These are phyloP conservation scores for Carex cristatella DNA, from an alignment of 176 grass and related monocot genomes.

Conservation along the genomic window DNA sequence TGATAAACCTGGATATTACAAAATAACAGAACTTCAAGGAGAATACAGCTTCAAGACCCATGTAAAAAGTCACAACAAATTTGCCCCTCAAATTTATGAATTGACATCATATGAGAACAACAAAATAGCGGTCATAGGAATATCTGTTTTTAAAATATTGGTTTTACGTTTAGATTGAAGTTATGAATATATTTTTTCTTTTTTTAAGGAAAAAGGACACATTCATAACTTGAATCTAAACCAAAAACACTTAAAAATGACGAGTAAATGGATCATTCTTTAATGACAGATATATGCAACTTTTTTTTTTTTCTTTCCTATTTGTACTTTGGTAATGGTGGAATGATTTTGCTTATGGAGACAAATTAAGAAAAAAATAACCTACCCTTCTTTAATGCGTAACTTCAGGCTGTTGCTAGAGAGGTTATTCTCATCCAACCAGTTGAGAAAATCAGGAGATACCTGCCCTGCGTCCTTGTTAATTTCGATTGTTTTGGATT, in stretches of 20 bases:
- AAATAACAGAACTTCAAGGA: constrained; percentile 9
- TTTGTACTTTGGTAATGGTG: not conserved
- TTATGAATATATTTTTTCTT: not conserved
- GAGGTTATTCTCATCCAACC: constrained; percentile 35
- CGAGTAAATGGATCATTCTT: not conserved
- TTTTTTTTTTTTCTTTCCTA: not conserved
- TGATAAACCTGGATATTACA: constrained; percentile 53
- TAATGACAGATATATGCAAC: not conserved
- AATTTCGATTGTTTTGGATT: constrained; percentile 29
- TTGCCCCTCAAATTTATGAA: not conserved
- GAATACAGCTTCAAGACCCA: not conserved
- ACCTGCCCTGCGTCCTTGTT: constrained; percentile 24
- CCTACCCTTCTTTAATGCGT: constrained; percentile 66
- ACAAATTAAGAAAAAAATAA: not conserved
- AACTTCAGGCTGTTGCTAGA: constrained; percentile 24
- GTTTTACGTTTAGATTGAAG: not conserved
- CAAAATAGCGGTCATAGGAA: not conserved
- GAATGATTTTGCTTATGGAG: not conserved
- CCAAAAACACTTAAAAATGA: not conserved
- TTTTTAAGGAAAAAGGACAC: no score
- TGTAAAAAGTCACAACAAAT: not conserved
- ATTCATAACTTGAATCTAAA: no score
- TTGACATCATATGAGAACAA: not conserved
- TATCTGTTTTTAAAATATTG: not conserved
- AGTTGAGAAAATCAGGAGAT: constrained; percentile 36